Conservation (phyloP, 805 yeast genomes). For the Kuraishia molischiana region DNA sequence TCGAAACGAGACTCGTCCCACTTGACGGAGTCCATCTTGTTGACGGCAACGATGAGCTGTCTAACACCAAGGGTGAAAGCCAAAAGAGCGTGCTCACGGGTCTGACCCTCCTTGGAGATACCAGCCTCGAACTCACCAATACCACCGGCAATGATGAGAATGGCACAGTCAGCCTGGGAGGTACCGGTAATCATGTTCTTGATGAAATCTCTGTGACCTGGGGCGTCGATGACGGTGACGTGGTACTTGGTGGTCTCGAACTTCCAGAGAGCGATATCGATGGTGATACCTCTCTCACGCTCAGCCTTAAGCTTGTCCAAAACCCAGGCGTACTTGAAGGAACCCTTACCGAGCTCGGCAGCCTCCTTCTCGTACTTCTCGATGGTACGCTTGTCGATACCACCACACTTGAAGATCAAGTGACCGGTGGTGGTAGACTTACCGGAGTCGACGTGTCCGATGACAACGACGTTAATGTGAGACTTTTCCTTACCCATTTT, state of each 20-base stretch:
- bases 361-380: slow-evolving; percentile 98
- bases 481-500: slow-evolving; percentile 77
- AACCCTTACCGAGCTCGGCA: slow-evolving; percentile 94
- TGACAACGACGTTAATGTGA: slow-evolving; percentile 99
- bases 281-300: slow-evolving; percentile 96
- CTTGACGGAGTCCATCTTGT: slow-evolving; percentile 92
- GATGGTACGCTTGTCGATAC: slow-evolving; percentile 97
- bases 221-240: slow-evolving; percentile 90
- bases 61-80: slow-evolving; percentile 86
- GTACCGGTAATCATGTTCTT: slow-evolving; percentile 96
- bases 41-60: slow-evolving; percentile 82
- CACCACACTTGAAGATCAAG: slow-evolving; percentile 99
- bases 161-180: slow-evolving; percentile 89
- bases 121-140: slow-evolving; percentile 95
- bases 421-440: slow-evolving; percentile 99
- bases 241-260: slow-evolving; percentile 86
- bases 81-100: slow-evolving; percentile 89
- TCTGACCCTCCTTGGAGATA: slow-evolving; percentile 90
- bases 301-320: slow-evolving; percentile 93
- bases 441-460: slow-evolving; percentile 99
- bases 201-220: slow-evolving; percentile 95
- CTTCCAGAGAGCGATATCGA: slow-evolving; percentile 87
- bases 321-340: slow-evolving; percentile 97
- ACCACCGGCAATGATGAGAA: slow-evolving; percentile 86
- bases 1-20: slow-evolving; percentile 78